Evolutionary conservation across 495 filamentous ascomycete species (phyloP).

Genomic region (Penicillium paxilli): DNA sequence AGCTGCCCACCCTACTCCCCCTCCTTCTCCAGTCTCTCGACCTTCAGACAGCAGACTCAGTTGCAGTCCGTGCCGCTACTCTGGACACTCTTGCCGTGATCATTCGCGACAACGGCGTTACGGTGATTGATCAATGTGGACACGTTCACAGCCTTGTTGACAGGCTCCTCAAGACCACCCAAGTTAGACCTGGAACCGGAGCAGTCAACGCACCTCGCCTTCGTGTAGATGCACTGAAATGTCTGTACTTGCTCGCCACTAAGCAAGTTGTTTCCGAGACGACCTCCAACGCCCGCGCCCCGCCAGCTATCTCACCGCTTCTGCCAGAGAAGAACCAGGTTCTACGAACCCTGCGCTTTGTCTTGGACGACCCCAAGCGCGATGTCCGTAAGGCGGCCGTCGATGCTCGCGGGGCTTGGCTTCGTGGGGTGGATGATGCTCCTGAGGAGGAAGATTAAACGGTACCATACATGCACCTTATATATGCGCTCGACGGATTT

Average conservation of each 20-base stretch:
- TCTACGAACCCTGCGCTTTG: constrained; percentile 49
- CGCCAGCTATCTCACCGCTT: constrained; percentile 45
- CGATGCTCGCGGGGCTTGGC: constrained; percentile 65
- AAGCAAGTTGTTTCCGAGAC: constrained; percentile 24
- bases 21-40: constrained; percentile 74
- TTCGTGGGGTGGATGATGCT: constrained; percentile 60
- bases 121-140: constrained; percentile 51
- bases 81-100: constrained; percentile 61
- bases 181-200: constrained; percentile 6
- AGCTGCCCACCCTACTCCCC: constrained; percentile 59
- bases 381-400: constrained; percentile 69
- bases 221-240: constrained; percentile 53
- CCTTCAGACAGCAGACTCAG: constrained; percentile 48
- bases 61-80: constrained; percentile 61
- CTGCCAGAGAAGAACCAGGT: constrained; percentile 60
- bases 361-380: constrained; percentile 68
- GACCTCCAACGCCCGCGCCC: constrained; percentile 31
- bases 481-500: background rate
- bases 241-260: constrained; percentile 56
- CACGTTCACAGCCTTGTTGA: constrained; percentile 61
- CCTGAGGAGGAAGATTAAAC: constrained; percentile 53
- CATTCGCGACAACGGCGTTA: constrained; percentile 56
- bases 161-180: constrained; percentile 54
- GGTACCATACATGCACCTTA: background rate
- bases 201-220: constrained; percentile 43